A percentile compares a stretch with the other conserved stretches of the same genome.
phyloP scores from a whole-genome alignment of 2,329 filamentous ascomycete species.

The Fusarium ramigenum region DNA sequence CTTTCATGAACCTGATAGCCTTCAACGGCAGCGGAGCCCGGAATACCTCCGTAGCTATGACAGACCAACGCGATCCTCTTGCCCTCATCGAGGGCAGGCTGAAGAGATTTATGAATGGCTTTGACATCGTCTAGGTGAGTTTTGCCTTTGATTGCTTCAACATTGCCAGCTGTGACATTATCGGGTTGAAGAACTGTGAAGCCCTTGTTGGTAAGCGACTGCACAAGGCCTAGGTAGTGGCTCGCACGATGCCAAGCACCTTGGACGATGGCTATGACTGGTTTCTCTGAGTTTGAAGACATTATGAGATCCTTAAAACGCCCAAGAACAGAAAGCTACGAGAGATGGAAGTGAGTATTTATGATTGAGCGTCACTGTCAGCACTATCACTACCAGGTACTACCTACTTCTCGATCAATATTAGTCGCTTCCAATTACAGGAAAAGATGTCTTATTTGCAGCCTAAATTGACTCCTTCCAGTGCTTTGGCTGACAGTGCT shows the following conservation, averaged over 20 bases:
- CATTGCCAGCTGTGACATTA: not conserved
- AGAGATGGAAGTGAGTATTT: no score
- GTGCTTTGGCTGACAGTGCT: not conserved
- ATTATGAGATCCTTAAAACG: no score
- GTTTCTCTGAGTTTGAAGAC: not conserved
- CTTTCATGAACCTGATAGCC: conserved; percentile 42
- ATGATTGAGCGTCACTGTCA: not conserved
- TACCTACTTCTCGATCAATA: not conserved
- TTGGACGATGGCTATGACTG: conserved; percentile 6
- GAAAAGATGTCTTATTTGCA: not conserved
- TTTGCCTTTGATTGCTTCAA: not conserved
- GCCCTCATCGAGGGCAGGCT: not conserved
- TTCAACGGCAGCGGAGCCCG: conserved; percentile 39
- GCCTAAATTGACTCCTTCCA: not conserved
- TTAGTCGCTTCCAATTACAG: rapidly evolving
- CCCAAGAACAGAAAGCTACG: no score
- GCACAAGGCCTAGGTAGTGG: conserved; percentile 5
- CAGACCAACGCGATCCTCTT: conserved; percentile 26
- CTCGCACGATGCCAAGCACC: conserved; percentile 18
- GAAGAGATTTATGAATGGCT: not conserved
- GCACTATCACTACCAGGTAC: no score
- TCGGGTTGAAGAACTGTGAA: not conserved
- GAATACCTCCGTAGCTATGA: conserved; percentile 46
- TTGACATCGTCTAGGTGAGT: conserved; percentile 8
- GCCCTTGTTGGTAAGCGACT: not conserved